A percentile compares a stretch with the other conserved stretches of the same genome.
Evolutionary conservation across 805 yeast species (phyloP).

Genomic region (Wickerhamiella vanderwaltii): DNA sequence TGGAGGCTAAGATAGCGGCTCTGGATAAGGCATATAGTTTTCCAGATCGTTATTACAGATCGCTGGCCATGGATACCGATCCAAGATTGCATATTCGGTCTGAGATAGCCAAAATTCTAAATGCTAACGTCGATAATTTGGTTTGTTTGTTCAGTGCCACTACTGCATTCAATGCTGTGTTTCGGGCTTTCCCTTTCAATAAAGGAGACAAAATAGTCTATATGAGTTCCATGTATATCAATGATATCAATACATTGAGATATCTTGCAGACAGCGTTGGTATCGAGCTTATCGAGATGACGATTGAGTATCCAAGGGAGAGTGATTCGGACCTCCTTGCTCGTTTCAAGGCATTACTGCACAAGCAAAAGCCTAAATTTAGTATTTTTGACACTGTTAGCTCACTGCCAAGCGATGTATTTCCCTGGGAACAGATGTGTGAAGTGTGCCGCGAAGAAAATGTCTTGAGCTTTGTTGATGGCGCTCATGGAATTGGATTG

Average conservation of each 20-base stretch:
- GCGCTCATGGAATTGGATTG: conserved; percentile 56
- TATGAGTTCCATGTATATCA: conserved; percentile 40
- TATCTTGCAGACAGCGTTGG: conserved; percentile 25
- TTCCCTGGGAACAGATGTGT: conserved; percentile 44
- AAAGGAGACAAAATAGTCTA: conserved; percentile 41
- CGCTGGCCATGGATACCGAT: conserved; percentile 26
- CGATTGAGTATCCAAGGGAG: conserved; percentile 35
- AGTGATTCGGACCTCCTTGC: conserved; percentile 26
- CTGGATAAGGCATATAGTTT: conserved; percentile 26
- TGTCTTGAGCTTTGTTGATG: conserved; percentile 51
- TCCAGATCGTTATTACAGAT: conserved; percentile 38
- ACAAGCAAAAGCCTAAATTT: conserved; percentile 26
- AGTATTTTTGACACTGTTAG: conserved; percentile 45
- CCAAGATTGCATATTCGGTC: conserved; percentile 23
- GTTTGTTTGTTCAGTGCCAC: conserved; percentile 53
- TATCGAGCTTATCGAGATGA: conserved; percentile 30
- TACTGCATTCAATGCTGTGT: conserved; percentile 43
- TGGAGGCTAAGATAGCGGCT: conserved; percentile 29
- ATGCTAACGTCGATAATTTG: conserved; percentile 36
- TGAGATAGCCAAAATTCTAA: conserved; percentile 33
- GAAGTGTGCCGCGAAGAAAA: conserved; percentile 35
- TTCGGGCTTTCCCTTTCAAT: conserved; percentile 41
- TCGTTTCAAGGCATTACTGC: conserved; percentile 28
- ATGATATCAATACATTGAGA: conserved; percentile 39
- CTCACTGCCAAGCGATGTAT: conserved; percentile 49